Evolutionary conservation across 371 early-diverging fungal species (phyloP).

Genomic region (Blakeslea trispora): DNA sequence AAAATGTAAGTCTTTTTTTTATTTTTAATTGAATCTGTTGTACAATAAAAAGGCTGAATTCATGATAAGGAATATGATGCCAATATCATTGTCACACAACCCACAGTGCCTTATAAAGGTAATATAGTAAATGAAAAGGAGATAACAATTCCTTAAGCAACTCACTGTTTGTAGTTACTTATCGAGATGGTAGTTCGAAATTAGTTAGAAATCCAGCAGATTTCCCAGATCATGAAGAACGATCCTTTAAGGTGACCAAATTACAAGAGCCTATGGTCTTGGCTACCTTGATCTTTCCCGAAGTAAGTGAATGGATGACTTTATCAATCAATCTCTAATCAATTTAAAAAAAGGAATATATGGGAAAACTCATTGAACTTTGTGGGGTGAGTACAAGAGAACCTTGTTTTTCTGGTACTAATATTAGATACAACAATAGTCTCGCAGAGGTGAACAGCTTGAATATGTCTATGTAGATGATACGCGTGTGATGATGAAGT

Average conservation of each 20-base stretch:
- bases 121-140: too few species aligned
- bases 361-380: constrained; percentile 89
- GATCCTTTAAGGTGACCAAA: constrained; percentile 61
- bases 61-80: constrained; percentile 80
- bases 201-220: constrained; percentile 88
- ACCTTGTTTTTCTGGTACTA: neutral
- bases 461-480: constrained; percentile 90
- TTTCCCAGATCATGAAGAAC: constrained; percentile 82
- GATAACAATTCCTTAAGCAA: too few species aligned
- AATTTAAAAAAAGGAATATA: constrained; percentile 58
- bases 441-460: constrained; percentile 78
- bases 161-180: too few species aligned
- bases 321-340: neutral
- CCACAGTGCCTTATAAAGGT: constrained; percentile 90
- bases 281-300: constrained; percentile 92
- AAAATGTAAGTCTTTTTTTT: constrained; percentile 83
- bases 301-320: constrained; percentile 30
- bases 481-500: constrained; percentile 85
- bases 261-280: constrained; percentile 92
- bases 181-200: constrained; percentile 56
- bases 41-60: neutral
- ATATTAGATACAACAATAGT: constrained; percentile 33
- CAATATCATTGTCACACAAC: constrained; percentile 89
- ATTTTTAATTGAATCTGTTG: neutral
- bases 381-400: constrained; percentile 67